A percentile compares a stretch with the other conserved stretches of the same genome.
Evolutionary conservation across 257 asterid species (phyloP).

Genomic region (Vinca minor): DNA sequence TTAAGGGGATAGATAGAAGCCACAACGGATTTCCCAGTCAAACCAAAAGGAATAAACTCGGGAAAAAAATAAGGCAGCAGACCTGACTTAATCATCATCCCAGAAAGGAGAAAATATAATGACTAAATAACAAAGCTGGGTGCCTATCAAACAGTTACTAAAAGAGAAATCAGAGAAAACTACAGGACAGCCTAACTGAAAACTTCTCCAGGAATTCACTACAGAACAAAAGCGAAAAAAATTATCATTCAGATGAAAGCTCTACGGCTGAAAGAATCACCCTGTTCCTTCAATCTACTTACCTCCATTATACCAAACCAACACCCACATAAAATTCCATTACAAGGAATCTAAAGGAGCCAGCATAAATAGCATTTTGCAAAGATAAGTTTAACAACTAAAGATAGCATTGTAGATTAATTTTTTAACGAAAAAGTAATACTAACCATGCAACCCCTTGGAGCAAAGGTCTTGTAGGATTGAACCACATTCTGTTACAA

Average conservation of each 20-base stretch:
- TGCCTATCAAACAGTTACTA: no score
- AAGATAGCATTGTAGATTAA: not conserved
- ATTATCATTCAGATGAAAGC: not conserved
- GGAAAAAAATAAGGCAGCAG: no score
- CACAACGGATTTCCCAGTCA: no score
- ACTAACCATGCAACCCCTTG: conserved; percentile 77
- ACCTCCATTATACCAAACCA: not conserved
- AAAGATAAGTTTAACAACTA: not conserved
- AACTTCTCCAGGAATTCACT: no score
- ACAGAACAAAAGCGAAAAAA: not conserved
- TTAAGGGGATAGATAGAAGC: no score
- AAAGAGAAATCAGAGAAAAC: no score
- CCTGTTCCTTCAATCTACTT: not conserved
- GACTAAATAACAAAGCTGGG: no score
- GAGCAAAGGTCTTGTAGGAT: conserved; percentile 82
- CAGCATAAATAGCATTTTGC: not conserved
- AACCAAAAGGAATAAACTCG: no score
- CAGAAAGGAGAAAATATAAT: no score
- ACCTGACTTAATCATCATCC: no score
- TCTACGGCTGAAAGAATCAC: not conserved
- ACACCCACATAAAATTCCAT: not conserved
- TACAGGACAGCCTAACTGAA: no score
- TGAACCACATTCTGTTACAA: conserved; percentile 83
- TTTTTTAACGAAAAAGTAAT: not conserved
- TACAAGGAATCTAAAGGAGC: not conserved